Evolutionary conservation across 805 yeast genomes (phyloP).

Genomic region (Kluyveromyces starmeri): DNA sequence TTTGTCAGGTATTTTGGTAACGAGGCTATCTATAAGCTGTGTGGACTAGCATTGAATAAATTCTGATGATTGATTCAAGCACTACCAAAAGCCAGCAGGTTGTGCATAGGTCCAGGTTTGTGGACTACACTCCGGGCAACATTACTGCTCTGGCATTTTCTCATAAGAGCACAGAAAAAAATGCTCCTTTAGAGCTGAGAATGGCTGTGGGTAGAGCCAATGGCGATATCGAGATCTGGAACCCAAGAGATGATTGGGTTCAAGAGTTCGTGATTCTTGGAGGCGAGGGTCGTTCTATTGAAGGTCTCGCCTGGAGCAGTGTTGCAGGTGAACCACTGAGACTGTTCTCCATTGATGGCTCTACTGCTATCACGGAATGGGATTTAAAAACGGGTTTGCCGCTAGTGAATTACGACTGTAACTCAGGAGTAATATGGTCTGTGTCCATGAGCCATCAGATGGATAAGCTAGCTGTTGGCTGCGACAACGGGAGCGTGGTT

Average conservation of each 20-base stretch:
- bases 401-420: conserved; percentile 69
- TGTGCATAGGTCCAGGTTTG: conserved; percentile 83
- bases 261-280: conserved; percentile 71
- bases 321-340: conserved; percentile 47
- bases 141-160: conserved; percentile 79
- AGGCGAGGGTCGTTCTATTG: conserved; percentile 75
- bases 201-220: conserved; percentile 88
- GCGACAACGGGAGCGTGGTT: conserved; percentile 90
- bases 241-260: conserved; percentile 73
- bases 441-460: conserved; percentile 56
- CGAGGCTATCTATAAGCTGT: too few relatives aligned
- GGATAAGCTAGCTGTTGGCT: conserved; percentile 72
- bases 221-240: conserved; percentile 96
- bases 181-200: conserved; percentile 49
- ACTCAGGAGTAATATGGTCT: conserved; percentile 93
- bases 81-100: conserved; percentile 6
- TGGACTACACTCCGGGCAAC: conserved; percentile 77
- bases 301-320: conserved; percentile 76
- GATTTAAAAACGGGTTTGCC: conserved; percentile 68
- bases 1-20: too few relatives aligned
- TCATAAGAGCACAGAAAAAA: conserved; percentile 39
- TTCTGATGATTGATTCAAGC: too few relatives aligned
- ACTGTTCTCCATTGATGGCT: conserved; percentile 89
- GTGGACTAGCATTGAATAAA: too few relatives aligned
- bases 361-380: conserved; percentile 90